Evolutionary conservation across 1,284 basidiomycete species (phyloP).

Genomic region (Cerrena zonata): DNA sequence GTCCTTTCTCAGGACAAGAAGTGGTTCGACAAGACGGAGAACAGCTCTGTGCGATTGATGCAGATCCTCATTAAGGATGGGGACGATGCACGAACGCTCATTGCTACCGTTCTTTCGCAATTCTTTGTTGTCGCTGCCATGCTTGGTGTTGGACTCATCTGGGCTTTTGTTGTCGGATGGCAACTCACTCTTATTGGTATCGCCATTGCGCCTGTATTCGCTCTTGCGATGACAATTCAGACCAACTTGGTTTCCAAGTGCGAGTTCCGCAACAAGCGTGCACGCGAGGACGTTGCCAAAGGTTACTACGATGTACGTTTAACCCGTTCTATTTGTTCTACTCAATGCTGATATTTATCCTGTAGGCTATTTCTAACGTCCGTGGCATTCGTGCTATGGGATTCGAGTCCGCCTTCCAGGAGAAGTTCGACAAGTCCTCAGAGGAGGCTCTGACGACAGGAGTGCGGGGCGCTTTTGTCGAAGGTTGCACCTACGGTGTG

Average conservation of each 20-base stretch:
- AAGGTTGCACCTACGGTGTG: constrained; percentile 80
- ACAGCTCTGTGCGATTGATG: constrained; percentile 63
- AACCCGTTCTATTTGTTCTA: constrained; percentile 4
- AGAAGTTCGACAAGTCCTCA: constrained; percentile 62
- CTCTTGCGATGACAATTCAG: constrained; percentile 67
- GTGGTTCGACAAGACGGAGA: constrained; percentile 79
- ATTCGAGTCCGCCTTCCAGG: constrained; percentile 71
- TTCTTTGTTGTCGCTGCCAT: constrained; percentile 72
- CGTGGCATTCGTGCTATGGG: constrained; percentile 86
- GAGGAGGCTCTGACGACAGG: constrained; percentile 64
- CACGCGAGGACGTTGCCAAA: constrained; percentile 79
- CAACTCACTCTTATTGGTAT: constrained; percentile 88
- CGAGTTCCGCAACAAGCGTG: constrained; percentile 78
- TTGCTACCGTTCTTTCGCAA: constrained; percentile 74
- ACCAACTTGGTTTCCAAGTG: constrained; percentile 63
- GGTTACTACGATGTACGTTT: constrained; percentile 76
- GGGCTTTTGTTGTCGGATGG: constrained; percentile 88
- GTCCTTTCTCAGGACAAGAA: constrained; percentile 80
- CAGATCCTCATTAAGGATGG: constrained; percentile 85
- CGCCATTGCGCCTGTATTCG: constrained; percentile 82
- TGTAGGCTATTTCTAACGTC: constrained; percentile 76
- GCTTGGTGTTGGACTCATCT: constrained; percentile 77
- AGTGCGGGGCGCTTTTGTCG: constrained; percentile 71
- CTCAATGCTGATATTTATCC: constrained; percentile 7
- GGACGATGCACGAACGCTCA: constrained; percentile 80